phyloP scores from a whole-genome alignment of 1,139 yeast species.

The Pichia sorboxylosa region DNA sequence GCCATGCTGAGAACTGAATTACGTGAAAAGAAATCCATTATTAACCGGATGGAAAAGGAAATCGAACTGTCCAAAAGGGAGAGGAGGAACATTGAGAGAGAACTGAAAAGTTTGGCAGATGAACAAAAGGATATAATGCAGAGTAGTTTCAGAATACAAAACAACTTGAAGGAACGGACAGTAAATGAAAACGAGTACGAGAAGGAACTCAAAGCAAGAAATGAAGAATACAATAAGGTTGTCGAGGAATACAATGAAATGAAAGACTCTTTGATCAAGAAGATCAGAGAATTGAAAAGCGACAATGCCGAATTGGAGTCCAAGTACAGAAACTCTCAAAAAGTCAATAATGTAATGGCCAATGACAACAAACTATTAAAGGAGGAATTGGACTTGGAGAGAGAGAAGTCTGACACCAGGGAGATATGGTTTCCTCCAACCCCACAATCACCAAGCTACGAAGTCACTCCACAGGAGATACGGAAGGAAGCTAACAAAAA shows the following conservation, averaged over 20 bases:
- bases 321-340: conserved; percentile 10
- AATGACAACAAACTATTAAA: conserved; percentile 5
- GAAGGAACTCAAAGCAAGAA: conserved; percentile 2
- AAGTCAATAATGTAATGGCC: conserved; percentile 11
- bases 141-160: conserved; percentile 2
- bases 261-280: conserved; percentile 23
- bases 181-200: neutral
- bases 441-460: conserved; percentile 17
- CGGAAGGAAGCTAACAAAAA: neutral
- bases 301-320: conserved; percentile 12
- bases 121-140: conserved; percentile 4
- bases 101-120: neutral
- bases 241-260: conserved; percentile 20
- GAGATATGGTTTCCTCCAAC: conserved; percentile 16
- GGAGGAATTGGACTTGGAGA: conserved; percentile 3
- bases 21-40: conserved; percentile 1
- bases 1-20: conserved; percentile 4
- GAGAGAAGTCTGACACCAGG: neutral
- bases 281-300: conserved; percentile 14
- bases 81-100: neutral
- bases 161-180: conserved; percentile 1
- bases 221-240: conserved; percentile 10
- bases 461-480: neutral
- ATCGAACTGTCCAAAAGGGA: conserved; percentile 1
- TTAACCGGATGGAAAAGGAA: conserved; percentile 5